Evolutionary conservation across 768 basidiomycete species (phyloP), one percentile per base, ranked within the genome.

Genomic region (Imleria badia): DNA sequence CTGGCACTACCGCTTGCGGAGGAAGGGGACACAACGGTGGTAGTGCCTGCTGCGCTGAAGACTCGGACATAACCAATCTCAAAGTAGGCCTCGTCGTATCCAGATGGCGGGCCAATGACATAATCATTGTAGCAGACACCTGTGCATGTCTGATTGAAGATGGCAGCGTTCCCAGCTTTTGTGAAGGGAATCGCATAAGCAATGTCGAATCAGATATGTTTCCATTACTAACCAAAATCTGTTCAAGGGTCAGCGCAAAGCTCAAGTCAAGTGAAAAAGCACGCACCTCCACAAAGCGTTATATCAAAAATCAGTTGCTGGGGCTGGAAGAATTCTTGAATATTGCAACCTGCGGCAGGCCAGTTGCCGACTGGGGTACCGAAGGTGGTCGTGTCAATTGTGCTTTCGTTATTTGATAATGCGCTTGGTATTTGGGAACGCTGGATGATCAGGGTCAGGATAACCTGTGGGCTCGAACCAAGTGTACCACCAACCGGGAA

Each of bases 291-390:
- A 49, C 86, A 87, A 7, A 87, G 77, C 1, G 88, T 87, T 53
- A 90, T 90, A 63, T 87, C 84, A 52, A 91, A 81, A 17, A 89
- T 83, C 40, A 91, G 75, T 53, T 81, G 76, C 62, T 90, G 87
- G 1, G 83, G 74, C 48, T 77, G 71, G 66, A 88, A 87, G 69
- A 76, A 86, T 19, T 72, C 60, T 47, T 74, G 70, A 31, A 83
- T 73, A 34, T 72, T 66, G 69, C 90, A 91, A 22, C 76, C 75
- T 15, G 75, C 73, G 3, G 79, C 69, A 6, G 84, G 81, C 80
- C 84, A 91, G 61, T 87, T 86, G 1, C 80, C 87, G 3, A 82
- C 77, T 0, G 90, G 89, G n/a, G 73, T 76, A 13, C 90, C 89
- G 3, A 89, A 73, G 6, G 76, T 74, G 9, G 78, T 67, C 3